Base-by-base conservation (phyloP, 2,329 filamentous ascomycete genomes). In the Rhynchosporium agropyri region DNA sequence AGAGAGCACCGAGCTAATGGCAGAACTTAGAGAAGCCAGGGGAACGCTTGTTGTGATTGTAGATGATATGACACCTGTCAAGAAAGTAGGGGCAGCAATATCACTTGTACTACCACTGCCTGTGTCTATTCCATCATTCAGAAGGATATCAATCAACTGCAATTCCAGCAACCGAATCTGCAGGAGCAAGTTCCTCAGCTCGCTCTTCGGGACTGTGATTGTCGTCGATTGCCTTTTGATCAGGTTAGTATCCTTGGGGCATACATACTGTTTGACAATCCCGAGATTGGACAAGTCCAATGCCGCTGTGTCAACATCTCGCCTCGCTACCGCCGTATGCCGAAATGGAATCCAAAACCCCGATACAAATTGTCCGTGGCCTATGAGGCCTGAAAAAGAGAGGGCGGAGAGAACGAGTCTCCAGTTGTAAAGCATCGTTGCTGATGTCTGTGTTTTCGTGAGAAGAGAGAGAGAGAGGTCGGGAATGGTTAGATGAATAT, bases 181-280 rank as follows among this genome's bases (percentile, higher is more conserved):
- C 4, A 45, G 10, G 4, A 67, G 29, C 29, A 65, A 42, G 8
- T 45, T 13, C n/a, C 53, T 49, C 2, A 66, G 42, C 29, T 64
- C 45, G 15, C 36, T 55, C 43, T 56, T 56, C 20, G 63, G 55
- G 26, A 66, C 50, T 6, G 48, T 58, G n/a, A 64, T 58, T 20
- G 59, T 50, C 1, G 33, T 31, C 38, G 43, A 28, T 55, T 65
- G 62, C 58, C 63, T 56, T 29, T 60, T 64, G 31, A 60, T 26
- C 20, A 50, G 33, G 48, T 63, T 57, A 65, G 63, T 55, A 50
- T 10, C 31, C 31, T 59, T 53, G 58, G 64, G 58, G 59, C 65
- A 68, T 65, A 68, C 63, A 53, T 68, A 68, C 66, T 45, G 51
- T 50, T 55, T 49, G 5, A 68, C 50, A 2, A 60, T 40, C 5